Evolutionary conservation across 305 asterid species (phyloP).

Genomic region (Fraxinus floribunda): DNA sequence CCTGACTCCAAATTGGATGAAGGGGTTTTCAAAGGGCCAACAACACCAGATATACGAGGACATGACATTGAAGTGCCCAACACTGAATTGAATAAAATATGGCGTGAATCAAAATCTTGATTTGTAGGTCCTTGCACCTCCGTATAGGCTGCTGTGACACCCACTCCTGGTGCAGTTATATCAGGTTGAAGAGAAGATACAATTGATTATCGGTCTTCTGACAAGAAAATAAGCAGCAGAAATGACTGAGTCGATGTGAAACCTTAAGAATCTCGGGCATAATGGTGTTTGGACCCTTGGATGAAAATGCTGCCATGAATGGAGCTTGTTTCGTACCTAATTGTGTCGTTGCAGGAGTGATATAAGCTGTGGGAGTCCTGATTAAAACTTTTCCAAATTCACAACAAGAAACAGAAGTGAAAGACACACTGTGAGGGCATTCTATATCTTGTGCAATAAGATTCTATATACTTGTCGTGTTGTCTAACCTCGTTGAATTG

Average conservation of each 20-base stretch:
- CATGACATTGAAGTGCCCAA: conserved; percentile 97
- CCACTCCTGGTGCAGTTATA: conserved; percentile 92
- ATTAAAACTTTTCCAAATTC: background rate
- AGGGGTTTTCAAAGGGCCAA: conserved; percentile 75
- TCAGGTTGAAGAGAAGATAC: conserved; percentile 59
- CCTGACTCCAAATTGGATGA: conserved; percentile 88
- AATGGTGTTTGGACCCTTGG: conserved; percentile 69
- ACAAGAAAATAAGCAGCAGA: background rate
- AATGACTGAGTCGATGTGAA: background rate
- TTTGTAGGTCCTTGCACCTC: conserved; percentile 69
- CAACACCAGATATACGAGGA: conserved; percentile 82
- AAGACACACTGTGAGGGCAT: too few relatives aligned
- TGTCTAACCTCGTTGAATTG: conserved; percentile 53
- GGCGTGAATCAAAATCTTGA: conserved; percentile 54
- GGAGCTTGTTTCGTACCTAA: conserved; percentile 84
- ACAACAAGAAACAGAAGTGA: too few relatives aligned
- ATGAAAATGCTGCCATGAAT: conserved; percentile 90
- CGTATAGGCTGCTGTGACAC: conserved; percentile 72
- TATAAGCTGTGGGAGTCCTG: conserved; percentile 62
- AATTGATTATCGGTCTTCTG: background rate
- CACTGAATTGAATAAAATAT: conserved; percentile 49
- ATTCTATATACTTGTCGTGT: background rate
- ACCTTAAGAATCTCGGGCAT: conserved; percentile 86
- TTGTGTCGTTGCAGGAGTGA: conserved; percentile 52
- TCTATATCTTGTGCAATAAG: background rate